Evolutionary conservation across 768 basidiomycete species (phyloP).

Genomic region (Galerina sulciceps): DNA sequence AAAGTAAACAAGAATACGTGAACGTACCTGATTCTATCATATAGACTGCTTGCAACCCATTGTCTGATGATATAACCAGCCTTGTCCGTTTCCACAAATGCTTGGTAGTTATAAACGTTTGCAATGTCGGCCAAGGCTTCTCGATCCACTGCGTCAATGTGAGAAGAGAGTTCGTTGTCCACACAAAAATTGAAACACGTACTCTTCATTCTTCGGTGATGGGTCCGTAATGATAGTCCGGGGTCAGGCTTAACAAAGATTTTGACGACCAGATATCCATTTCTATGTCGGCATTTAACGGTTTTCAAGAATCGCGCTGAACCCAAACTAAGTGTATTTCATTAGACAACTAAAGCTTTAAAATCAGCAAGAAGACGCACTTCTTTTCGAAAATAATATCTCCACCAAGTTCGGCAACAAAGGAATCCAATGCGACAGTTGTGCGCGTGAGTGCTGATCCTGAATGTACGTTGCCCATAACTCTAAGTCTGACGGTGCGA

Average conservation of each 20-base stretch:
- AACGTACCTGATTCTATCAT: conserved; percentile 93
- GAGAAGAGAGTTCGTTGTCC: background rate
- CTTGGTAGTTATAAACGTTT: conserved; percentile 88
- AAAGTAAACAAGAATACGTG: background rate
- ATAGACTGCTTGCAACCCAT: conserved; percentile 92
- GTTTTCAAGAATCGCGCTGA: conserved; percentile 61
- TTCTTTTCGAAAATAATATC: conserved; percentile 93
- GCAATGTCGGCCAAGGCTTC: conserved; percentile 84
- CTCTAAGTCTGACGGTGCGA: background rate
- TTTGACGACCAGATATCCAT: conserved; percentile 88
- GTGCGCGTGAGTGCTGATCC: conserved; percentile 72
- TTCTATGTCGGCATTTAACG: conserved; percentile 83
- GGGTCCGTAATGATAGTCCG: conserved; percentile 72
- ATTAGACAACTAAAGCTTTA: background rate
- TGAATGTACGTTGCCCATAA: conserved; percentile 83
- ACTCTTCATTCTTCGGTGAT: conserved; percentile 83
- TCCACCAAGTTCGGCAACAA: conserved; percentile 84
- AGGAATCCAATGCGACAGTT: conserved; percentile 85
- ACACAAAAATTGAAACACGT: conserved; percentile 17
- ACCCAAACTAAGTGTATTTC: conserved; percentile 52
- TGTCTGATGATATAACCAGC: conserved; percentile 95
- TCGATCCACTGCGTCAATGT: conserved; percentile 66
- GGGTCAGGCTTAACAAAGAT: conserved; percentile 96
- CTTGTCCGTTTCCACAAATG: conserved; percentile 92
- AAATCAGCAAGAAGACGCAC: conserved; percentile 45